A percentile compares a stretch with the other conserved stretches of the same genome.
Evolutionary conservation across 2,329 filamentous ascomycete genomes (phyloP).

Genomic region (Fusarium setosum): DNA sequence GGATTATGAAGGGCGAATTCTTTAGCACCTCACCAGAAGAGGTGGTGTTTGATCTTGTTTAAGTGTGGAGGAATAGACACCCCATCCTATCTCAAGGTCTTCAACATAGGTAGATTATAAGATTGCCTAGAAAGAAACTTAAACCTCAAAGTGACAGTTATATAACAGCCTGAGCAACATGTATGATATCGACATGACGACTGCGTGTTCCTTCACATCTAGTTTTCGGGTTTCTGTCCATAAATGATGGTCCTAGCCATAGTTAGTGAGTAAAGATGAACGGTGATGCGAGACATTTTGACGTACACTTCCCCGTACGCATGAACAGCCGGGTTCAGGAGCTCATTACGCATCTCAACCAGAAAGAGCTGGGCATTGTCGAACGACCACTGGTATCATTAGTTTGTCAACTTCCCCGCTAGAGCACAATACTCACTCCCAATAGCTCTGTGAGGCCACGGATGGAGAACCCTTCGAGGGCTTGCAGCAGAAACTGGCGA

Average conservation of each 20-base stretch:
- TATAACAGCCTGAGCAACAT: no score
- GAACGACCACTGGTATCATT: conserved; percentile 7
- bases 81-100: neutral
- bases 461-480: conserved; percentile 35
- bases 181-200: no score
- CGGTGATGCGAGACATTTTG: neutral
- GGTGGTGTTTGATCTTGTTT: neutral
- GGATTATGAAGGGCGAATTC: conserved; percentile 36
- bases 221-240: conserved; percentile 3
- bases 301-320: conserved; percentile 14
- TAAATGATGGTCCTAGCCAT: neutral
- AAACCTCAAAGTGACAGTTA: no score
- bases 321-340: conserved; percentile 11
- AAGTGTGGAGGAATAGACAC: neutral
- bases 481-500: conserved; percentile 28
- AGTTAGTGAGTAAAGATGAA: no score
- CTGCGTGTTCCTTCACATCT: neutral
- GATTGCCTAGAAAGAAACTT: no score
- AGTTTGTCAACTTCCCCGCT: neutral
- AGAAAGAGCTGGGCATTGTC: conserved; percentile 18
- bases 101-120: no score
- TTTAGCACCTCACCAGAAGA: conserved; percentile 11
- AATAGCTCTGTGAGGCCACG: conserved; percentile 31
- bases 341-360: conserved; percentile 17
- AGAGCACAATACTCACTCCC: conserved; percentile 5